A percentile compares a stretch with the other conserved stretches of the same genome.
Conservation (phyloP, 1,139 yeast species). For the Debaryomyces sp. region DNA sequence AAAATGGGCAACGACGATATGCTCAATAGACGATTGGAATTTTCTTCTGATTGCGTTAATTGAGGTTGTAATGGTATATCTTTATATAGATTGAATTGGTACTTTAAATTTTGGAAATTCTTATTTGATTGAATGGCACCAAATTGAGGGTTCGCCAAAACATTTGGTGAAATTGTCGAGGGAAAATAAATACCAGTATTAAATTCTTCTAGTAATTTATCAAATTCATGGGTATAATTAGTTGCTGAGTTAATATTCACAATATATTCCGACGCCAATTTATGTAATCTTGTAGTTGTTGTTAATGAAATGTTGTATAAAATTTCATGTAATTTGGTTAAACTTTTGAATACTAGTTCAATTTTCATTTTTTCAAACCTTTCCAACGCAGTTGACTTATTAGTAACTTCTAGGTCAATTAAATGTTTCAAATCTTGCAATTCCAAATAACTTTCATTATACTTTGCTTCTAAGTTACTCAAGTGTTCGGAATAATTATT, state of each 20-base stretch:
- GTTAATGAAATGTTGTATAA: slow-evolving; percentile 31
- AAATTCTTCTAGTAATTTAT: slow-evolving; percentile 25
- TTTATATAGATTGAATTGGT: slow-evolving; percentile 42
- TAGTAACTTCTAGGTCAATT: slow-evolving; percentile 32
- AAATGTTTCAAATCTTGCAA: slow-evolving; percentile 35
- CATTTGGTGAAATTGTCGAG: slow-evolving; percentile 31
- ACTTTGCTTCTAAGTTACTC: slow-evolving; percentile 30
- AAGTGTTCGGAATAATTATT: slow-evolving; percentile 36
- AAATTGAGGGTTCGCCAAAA: slow-evolving; percentile 23
- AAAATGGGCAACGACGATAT: slow-evolving; percentile 40
- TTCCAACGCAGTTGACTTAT: slow-evolving; percentile 30
- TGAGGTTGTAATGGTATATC: slow-evolving; percentile 46
- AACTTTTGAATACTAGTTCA: slow-evolving; percentile 35
- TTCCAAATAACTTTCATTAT: slow-evolving; percentile 34
- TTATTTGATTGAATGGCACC: slow-evolving; percentile 34
- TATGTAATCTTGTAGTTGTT: slow-evolving; percentile 31
- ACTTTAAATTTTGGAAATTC: slow-evolving; percentile 42
- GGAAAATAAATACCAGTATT: slow-evolving; percentile 49
- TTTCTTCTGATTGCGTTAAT: slow-evolving; percentile 18
- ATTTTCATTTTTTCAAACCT: slow-evolving; percentile 41
- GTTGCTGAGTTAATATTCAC: slow-evolving; percentile 28
- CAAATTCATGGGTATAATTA: slow-evolving; percentile 33
- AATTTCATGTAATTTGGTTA: slow-evolving; percentile 40
- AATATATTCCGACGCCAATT: slow-evolving; percentile 29
- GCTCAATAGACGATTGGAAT: slow-evolving; percentile 22